Percentiles rank a stretch among this genome's conserved stretches.
These are phyloP conservation scores for Avena insularis DNA, from an alignment of 176 grass and related monocot species.

Conservation along the genomic window DNA sequence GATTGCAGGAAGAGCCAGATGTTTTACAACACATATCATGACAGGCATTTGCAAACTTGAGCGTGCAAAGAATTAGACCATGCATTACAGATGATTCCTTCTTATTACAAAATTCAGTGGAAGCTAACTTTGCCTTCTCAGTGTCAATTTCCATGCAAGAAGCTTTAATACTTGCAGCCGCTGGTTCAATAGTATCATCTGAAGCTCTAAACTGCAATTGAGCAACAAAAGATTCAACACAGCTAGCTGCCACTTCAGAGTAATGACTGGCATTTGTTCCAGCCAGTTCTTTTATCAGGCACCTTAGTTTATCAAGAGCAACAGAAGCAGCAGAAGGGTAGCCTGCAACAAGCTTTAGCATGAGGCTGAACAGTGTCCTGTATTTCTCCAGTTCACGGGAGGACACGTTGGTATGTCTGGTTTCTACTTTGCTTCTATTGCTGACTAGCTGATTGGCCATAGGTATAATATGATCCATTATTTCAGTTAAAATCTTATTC, in stretches of 20 bases:
- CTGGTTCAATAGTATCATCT: conserved; percentile 26
- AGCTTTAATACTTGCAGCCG: conserved; percentile 11
- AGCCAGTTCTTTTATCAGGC: conserved; percentile 54
- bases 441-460: conserved; percentile 38
- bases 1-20: conserved; percentile 24
- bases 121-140: conserved; percentile 24
- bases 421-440: conserved; percentile 26
- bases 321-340: conserved; percentile 59
- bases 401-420: conserved; percentile 12
- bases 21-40: conserved; percentile 53
- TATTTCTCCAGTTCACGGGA: conserved; percentile 45
- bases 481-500: conserved; percentile 46
- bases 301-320: conserved; percentile 61
- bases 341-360: conserved; percentile 57
- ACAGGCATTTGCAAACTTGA: conserved; percentile 64
- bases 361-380: conserved; percentile 51
- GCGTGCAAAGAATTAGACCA: conserved; percentile 46
- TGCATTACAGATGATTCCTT: conserved; percentile 5
- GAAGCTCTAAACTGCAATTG: conserved; percentile 25
- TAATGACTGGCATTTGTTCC: conserved; percentile 32
- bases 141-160: conserved; percentile 24
- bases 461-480: conserved; percentile 54
- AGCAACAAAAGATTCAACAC: conserved; percentile 29
- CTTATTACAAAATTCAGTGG: conserved; percentile 23
- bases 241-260: neutral